Conservation (phyloP, 225 moss, liverwort and hornwort species). For the Bryum argenteum region DNA sequence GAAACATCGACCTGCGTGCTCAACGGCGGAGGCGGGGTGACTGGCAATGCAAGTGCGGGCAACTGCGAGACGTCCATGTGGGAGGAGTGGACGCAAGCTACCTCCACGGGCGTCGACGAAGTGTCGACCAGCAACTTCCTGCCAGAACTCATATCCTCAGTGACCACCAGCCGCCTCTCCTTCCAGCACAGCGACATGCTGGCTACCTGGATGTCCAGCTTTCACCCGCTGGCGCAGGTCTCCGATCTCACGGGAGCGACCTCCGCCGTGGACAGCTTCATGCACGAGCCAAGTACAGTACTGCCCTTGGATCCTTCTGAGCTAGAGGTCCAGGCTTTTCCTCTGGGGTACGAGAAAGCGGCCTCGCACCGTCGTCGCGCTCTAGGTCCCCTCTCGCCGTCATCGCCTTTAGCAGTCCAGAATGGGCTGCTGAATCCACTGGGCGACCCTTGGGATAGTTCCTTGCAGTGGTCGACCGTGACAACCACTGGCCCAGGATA, state of each 20-base stretch:
- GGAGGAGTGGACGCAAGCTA: conserved; percentile 61
- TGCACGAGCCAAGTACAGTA: conserved; percentile 19
- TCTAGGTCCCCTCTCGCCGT: conserved; percentile 39
- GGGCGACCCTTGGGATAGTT: conserved; percentile 45
- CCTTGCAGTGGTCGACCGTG: conserved; percentile 40
- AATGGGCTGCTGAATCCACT: conserved; percentile 37
- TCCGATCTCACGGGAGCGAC: conserved; percentile 8
- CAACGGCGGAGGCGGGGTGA: background rate
- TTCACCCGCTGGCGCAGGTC: conserved; percentile 36
- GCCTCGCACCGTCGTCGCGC: conserved; percentile 6
- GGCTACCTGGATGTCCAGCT: conserved; percentile 44
- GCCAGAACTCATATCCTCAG: conserved; percentile 32
- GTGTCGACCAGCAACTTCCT: conserved; percentile 41
- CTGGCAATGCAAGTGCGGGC: background rate
- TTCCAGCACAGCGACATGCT: conserved; percentile 50
- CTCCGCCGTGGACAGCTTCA: conserved; percentile 21
- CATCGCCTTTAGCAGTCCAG: conserved; percentile 46
- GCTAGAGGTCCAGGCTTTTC: conserved; percentile 6
- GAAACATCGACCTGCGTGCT: conserved; percentile 25
- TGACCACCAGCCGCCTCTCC: conserved; percentile 28
- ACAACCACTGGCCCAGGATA: conserved; percentile 19
- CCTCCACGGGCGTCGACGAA: conserved; percentile 39
- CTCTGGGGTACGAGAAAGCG: conserved; percentile 26
- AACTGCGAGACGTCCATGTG: conserved; percentile 51
- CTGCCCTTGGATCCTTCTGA: conserved; percentile 17